Conservation (phyloP, 1,284 basidiomycete genomes). For the Rugosomyces carneus region DNA sequence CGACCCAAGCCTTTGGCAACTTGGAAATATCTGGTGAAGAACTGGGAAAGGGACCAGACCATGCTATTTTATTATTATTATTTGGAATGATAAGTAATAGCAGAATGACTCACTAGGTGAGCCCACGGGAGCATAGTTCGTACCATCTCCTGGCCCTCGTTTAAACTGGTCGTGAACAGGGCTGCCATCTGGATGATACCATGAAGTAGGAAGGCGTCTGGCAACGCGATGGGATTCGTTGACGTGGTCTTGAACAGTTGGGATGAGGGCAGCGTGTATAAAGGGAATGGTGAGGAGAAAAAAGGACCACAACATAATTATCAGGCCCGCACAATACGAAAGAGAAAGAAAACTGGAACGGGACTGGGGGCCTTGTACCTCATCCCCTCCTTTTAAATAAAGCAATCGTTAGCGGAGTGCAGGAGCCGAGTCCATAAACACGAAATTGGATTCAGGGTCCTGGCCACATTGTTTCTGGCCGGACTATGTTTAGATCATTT, state of each 20-base stretch:
- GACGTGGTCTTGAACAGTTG: conserved; percentile 21
- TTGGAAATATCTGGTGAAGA: conserved; percentile 34
- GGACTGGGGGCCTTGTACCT: background rate
- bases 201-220: conserved; percentile 35
- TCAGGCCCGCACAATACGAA: background rate
- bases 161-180: conserved; percentile 55
- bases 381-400: background rate
- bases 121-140: conserved; percentile 48
- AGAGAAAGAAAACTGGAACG: background rate
- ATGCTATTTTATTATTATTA: conserved; percentile 34
- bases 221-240: conserved; percentile 25
- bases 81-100: background rate
- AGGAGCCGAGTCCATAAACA: background rate
- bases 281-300: conserved; percentile 28
- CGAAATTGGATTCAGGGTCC: background rate
- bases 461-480: background rate
- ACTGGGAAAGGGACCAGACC: conserved; percentile 49
- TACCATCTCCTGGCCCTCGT: conserved; percentile 41
- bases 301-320: conserved; percentile 14
- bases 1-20: conserved; percentile 60
- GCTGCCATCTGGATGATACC: conserved; percentile 55
- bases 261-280: conserved; percentile 30
- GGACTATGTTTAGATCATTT: conserved; percentile 1
- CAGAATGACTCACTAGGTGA: conserved; percentile 38
- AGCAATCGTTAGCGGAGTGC: background rate